Conservation (phyloP, 306 rosid genomes). For the Vigna mungo region DNA sequence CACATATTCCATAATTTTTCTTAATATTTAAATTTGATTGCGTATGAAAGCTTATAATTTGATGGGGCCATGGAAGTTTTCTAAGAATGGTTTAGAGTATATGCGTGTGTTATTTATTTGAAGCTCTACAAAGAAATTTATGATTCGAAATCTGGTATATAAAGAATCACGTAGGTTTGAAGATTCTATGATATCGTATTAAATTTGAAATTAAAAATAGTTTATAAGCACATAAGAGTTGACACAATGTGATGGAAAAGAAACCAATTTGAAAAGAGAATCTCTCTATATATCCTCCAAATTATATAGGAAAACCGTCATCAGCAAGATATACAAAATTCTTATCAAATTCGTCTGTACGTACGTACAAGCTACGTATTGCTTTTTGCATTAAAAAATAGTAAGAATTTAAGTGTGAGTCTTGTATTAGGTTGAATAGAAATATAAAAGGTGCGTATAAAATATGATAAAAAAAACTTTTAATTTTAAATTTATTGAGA, state of each 20-base stretch:
- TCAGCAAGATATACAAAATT: conserved; percentile 37
- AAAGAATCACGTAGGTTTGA: conserved; percentile 43
- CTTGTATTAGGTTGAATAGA: too few species aligned
- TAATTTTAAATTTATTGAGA: too few species aligned
- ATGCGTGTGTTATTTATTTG: conserved; percentile 30
- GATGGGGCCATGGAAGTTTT: conserved; percentile 35
- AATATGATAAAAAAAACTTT: too few species aligned
- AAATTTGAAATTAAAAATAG: conserved; percentile 24
- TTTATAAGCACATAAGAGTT: conserved; percentile 52
- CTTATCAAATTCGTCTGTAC: conserved; percentile 14
- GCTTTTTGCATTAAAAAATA: background rate
- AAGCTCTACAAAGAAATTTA: conserved; percentile 17
- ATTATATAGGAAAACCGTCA: conserved; percentile 21
- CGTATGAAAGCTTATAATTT: conserved; percentile 28
- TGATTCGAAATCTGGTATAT: conserved; percentile 42
- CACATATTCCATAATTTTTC: conserved; percentile 48
- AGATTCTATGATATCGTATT: conserved; percentile 22
- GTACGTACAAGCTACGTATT: conserved; percentile 26
- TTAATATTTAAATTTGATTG: conserved; percentile 39
- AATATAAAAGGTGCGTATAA: too few species aligned
- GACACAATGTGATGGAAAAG: conserved; percentile 46
- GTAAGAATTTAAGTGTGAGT: too few species aligned
- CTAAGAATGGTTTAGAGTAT: conserved; percentile 41
- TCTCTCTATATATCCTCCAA: conserved; percentile 25
- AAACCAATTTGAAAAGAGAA: conserved; percentile 47